Percentiles rank a stretch among this genome's conserved stretches.
phyloP scores from a whole-genome alignment of 176 grass and related monocot species.

The Avena eriantha region DNA sequence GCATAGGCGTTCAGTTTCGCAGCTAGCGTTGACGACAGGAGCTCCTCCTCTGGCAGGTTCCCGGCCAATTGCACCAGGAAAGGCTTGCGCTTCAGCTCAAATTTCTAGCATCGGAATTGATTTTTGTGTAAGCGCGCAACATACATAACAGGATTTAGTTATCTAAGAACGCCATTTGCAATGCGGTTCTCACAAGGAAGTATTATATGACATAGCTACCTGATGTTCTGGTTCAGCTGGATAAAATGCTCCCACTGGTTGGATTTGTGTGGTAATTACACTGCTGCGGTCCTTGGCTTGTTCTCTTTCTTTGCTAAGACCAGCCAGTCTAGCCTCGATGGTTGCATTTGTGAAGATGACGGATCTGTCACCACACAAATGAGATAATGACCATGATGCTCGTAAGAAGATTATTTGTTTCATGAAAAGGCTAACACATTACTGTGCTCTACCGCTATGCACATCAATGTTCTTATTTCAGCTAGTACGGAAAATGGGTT shows the following conservation, averaged over 20 bases:
- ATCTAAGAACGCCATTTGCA: not conserved
- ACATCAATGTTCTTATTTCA: not conserved
- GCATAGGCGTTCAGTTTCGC: constrained; percentile 81
- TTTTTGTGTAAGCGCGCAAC: not conserved
- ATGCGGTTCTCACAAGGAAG: not conserved
- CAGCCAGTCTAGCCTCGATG: constrained; percentile 70
- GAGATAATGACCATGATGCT: constrained; percentile 16
- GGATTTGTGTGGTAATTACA: constrained; percentile 87
- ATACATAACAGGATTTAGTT: not conserved
- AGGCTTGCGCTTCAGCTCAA: constrained; percentile 84
- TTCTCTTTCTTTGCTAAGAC: constrained; percentile 84
- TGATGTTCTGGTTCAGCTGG: constrained; percentile 93
- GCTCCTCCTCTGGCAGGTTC: constrained; percentile 84
- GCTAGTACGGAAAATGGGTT: not conserved
- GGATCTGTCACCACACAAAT: constrained; percentile 57
- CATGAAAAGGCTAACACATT: constrained; percentile 1
- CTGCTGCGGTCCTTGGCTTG: constrained; percentile 75
- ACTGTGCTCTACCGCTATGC: not conserved
- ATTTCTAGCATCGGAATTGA: constrained; percentile 67
- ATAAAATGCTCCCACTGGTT: constrained; percentile 71
- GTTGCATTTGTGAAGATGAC: constrained; percentile 88
- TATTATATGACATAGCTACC: constrained; percentile 45
- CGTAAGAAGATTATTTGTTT: not conserved
- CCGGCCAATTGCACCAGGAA: constrained; percentile 84
- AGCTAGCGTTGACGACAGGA: constrained; percentile 68